Base-by-base conservation (phyloP, 192 early-diverging fungal species). In the Coemansia sp. region DNA sequence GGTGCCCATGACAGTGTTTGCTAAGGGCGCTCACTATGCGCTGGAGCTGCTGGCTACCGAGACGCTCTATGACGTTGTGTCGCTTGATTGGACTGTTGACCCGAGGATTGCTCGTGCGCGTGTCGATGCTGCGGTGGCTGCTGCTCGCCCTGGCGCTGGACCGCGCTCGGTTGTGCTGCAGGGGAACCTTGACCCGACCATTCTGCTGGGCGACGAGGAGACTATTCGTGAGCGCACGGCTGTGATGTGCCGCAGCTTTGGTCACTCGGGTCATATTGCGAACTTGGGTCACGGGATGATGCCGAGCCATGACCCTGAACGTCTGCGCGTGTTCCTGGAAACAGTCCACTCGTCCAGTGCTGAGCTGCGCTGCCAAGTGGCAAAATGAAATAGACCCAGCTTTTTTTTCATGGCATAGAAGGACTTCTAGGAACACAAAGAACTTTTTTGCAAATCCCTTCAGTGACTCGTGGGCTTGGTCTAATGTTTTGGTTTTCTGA, bases 261-360 rank as follows among this genome's bases (percentile, higher is more conserved):
- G 94, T 35, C 83, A 75, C 31, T 47, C 69, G 33, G 82, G 85
- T 52, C 94, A 95, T 62, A 95, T 99, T 77, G 97, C 90, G 36
- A 99, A 99, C 69, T 77, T 99, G 53, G 97, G 97, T 28, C 97
- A 99, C 77, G 97, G 97, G 12, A 95, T 97, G 87, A 86, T 93
- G 69, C 97, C 95, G 13, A 85, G 83, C 25, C 87, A 91, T 53
- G 86, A 89, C 65, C 90, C 90, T 1, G 90, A 94, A 69, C 84
- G 79, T 16, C 73, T 88, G 59, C 83, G 81, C 23, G 81, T 88
- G 41, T 94, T 89, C 68, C 70, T 94, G 39, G 87, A 90, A 66
- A 80, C 87, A 4, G 87, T 92, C 4, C 88, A 89, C 58, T 66
- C 83, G 26, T 83, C 73, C 12, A 79, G 70, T 67, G 64, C 59